Base-by-base conservation (phyloP, 2,329 filamentous ascomycete species). In the Akanthomyces lecanii region DNA sequence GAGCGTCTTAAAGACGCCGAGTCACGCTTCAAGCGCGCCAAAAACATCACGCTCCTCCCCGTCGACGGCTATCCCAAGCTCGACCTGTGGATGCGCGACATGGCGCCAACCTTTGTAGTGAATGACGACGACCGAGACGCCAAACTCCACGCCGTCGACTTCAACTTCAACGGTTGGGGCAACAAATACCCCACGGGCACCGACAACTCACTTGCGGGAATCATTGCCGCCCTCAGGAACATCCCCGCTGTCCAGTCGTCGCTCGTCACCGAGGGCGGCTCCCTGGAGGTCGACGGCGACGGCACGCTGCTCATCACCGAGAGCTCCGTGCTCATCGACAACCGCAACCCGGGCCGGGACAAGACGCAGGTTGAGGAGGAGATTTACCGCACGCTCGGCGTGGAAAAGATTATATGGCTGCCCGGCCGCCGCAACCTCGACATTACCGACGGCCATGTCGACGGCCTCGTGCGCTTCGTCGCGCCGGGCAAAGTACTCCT, bases 121-220 rank as follows among this genome's bases (percentile, higher is more conserved):
- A 56, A 65, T 40, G 50, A 59, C 2, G 50, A 28, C 14, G 1
- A 14, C 6, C 52, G 62, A 21, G 61, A 58, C 3, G 48, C 40
- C 1, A 42, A 25, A 21, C 58, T 63, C 14, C 51, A 62, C 2
- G 71, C 68, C 5, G 60, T 73, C 12, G 65, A 68, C 23, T 66
- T 67, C 14, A 70, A 67, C 50, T 73, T 73, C 61, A 73, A 73
- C 30, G 67, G 68, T 48, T 74, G 72, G 72, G 72, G 72, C 0
- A 55, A 56, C 1, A 71, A 67, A 30, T 58, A 67, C 11, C 57
- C 61, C 8, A 63, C 55, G 45, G 65, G 4, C 55, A 69, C 54
- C 40, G 61, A 40, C 10, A 42, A 2, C 44, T 42, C 7, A 11
- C 61, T 69, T 2, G 68, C 71, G 2, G 45, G 60, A 4, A 62